phyloP scores from a whole-genome alignment of 1,284 basidiomycete species.

The Tremellales sp. region DNA sequence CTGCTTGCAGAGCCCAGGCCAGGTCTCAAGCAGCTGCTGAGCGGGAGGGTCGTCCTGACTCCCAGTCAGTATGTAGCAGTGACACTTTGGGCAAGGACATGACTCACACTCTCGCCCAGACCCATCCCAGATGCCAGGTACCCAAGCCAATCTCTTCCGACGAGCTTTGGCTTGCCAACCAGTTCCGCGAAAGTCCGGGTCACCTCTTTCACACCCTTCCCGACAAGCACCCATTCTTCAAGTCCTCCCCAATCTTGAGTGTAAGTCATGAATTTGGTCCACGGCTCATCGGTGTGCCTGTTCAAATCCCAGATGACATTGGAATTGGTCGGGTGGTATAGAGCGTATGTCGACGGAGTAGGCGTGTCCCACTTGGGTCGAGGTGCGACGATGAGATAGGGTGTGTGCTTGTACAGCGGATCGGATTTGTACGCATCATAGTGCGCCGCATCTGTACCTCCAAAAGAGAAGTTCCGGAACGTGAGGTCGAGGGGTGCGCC shows the following conservation, averaged over 20 bases:
- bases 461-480: constrained; percentile 38
- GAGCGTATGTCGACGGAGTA: constrained; percentile 39
- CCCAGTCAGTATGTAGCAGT: too few relatives aligned
- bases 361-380: constrained; percentile 12
- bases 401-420: constrained; percentile 52
- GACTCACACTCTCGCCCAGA: constrained; percentile 42
- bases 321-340: constrained; percentile 48
- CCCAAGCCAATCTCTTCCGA: constrained; percentile 49
- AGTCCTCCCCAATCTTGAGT: constrained; percentile 48
- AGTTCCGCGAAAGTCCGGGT: constrained; percentile 41
- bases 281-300: constrained; percentile 47
- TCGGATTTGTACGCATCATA: constrained; percentile 49
- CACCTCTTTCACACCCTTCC: constrained; percentile 38
- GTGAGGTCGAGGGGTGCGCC: constrained; percentile 47
- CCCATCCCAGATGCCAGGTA: constrained; percentile 49
- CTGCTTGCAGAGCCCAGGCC: constrained; percentile 47
- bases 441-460: constrained; percentile 45
- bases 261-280: constrained; percentile 49
- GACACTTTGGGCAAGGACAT: background rate
- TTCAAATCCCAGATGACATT: constrained; percentile 48
- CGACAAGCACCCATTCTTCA: constrained; percentile 49
- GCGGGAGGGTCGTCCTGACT: constrained; percentile 44
- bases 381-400: constrained; percentile 46
- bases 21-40: constrained; percentile 47
- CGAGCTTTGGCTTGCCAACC: constrained; percentile 45